phyloP scores from a whole-genome alignment of 768 basidiomycete species.

The Exidia glandulosa region DNA sequence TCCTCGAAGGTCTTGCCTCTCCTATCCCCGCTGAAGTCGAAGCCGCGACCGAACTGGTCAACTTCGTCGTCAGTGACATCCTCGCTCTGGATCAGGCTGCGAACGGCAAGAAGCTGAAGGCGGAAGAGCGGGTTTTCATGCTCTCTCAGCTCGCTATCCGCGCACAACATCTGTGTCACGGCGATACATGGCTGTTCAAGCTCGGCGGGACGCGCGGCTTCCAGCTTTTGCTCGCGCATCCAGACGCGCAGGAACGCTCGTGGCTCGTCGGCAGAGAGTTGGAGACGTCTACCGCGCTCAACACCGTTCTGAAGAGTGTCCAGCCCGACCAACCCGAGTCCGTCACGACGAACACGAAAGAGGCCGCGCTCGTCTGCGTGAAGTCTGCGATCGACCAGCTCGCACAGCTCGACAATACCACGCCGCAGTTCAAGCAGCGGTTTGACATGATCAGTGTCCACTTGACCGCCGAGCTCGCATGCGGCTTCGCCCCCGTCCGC shows the following conservation, averaged over 20 bases:
- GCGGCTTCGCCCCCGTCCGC: constrained; percentile 76
- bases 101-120: constrained; percentile 29
- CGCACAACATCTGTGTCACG: constrained; percentile 78
- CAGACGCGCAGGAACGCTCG: constrained; percentile 15
- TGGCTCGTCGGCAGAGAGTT: constrained; percentile 83
- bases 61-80: constrained; percentile 55
- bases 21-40: constrained; percentile 49
- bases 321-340: constrained; percentile 65
- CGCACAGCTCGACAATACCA: constrained; percentile 22
- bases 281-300: constrained; percentile 79
- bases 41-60: constrained; percentile 49
- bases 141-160: constrained; percentile 75
- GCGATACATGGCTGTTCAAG: constrained; percentile 83
- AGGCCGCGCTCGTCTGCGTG: constrained; percentile 58
- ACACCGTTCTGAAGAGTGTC: constrained; percentile 90
- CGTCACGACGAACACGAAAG: constrained; percentile 65
- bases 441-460: constrained; percentile 63
- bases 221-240: background rate
- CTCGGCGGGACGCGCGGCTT: constrained; percentile 47
- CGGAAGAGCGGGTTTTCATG: constrained; percentile 49
- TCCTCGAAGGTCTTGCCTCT: constrained; percentile 65
- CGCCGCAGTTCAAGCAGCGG: background rate
- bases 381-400: constrained; percentile 30
- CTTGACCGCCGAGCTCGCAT: constrained; percentile 71
- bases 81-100: constrained; percentile 32